Evolutionary conservation across 192 early-diverging fungal species (phyloP).

Genomic region (Mortierella alpina): DNA sequence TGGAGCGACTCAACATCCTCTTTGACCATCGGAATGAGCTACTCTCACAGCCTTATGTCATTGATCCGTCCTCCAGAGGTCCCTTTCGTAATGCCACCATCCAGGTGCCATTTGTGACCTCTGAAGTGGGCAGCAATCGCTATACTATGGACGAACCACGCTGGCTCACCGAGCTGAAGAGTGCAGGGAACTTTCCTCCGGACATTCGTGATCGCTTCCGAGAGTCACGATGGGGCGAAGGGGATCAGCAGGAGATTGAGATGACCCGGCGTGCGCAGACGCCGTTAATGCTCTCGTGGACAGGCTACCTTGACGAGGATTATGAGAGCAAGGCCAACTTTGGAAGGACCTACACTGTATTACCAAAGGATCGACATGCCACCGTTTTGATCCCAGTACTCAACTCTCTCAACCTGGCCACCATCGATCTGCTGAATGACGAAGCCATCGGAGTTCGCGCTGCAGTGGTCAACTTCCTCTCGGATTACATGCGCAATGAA

Average conservation of each 20-base stretch:
- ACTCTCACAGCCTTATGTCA: constrained; percentile 58
- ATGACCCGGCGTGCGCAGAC: constrained; percentile 55
- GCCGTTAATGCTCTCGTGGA: constrained; percentile 60
- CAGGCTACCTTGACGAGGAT: constrained; percentile 63
- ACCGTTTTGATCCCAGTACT: constrained; percentile 57
- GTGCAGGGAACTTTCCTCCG: constrained; percentile 56
- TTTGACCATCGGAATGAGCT: constrained; percentile 63
- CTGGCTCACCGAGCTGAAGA: constrained; percentile 62
- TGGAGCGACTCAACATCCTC: constrained; percentile 57
- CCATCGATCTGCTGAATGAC: constrained; percentile 66
- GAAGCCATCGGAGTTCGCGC: constrained; percentile 58
- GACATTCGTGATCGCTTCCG: constrained; percentile 64
- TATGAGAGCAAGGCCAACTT: constrained; percentile 47
- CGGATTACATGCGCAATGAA: constrained; percentile 65
- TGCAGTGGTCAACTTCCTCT: constrained; percentile 55
- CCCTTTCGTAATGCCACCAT: constrained; percentile 60
- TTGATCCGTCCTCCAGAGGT: constrained; percentile 55
- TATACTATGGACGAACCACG: constrained; percentile 65
- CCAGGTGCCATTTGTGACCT: constrained; percentile 61
- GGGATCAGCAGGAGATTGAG: constrained; percentile 60
- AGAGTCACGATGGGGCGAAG: constrained; percentile 65
- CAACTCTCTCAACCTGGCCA: constrained; percentile 55
- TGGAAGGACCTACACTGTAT: constrained; percentile 22
- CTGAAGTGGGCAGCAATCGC: constrained; percentile 64
- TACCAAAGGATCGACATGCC: constrained; percentile 40